Evolutionary conservation across 371 early-diverging fungal species (phyloP).

Genomic region (Entomophthora muscae): DNA sequence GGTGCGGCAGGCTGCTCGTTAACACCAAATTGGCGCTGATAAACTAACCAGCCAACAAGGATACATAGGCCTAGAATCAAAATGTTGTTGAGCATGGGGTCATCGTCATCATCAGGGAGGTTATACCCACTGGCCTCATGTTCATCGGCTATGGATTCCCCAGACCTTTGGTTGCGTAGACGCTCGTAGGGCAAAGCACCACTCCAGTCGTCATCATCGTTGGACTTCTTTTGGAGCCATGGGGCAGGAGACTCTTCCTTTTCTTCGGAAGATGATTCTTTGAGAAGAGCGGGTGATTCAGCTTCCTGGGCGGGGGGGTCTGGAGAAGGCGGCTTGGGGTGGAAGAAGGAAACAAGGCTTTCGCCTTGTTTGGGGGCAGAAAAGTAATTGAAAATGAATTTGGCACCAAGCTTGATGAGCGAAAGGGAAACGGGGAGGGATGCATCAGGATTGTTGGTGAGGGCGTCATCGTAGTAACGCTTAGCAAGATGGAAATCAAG

Average conservation of each 20-base stretch:
- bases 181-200: background rate
- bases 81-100: slow-evolving; percentile 13
- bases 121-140: background rate
- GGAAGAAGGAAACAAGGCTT: slow-evolving; percentile 16
- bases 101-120: background rate
- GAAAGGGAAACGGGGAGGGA: slow-evolving; percentile 66
- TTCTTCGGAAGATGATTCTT: background rate
- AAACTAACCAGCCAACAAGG: slow-evolving; percentile 39
- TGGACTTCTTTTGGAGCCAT: background rate
- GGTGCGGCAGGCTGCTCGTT: background rate
- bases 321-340: slow-evolving; percentile 13
- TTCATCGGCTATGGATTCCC: background rate
- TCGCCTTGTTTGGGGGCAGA: slow-evolving; percentile 31
- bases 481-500: slow-evolving; percentile 87
- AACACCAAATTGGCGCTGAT: slow-evolving; percentile 25
- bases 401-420: slow-evolving; percentile 44
- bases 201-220: background rate
- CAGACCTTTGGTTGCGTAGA: background rate
- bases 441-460: slow-evolving; percentile 56
- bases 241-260: background rate
- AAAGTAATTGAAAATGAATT: slow-evolving; percentile 44
- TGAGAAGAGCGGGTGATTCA: slow-evolving; percentile 7
- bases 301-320: slow-evolving; percentile 12
- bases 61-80: slow-evolving; percentile 32
- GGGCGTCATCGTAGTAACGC: slow-evolving; percentile 67